Conservation (phyloP, 2,329 filamentous ascomycete species). For the Thielaviopsis populi region DNA sequence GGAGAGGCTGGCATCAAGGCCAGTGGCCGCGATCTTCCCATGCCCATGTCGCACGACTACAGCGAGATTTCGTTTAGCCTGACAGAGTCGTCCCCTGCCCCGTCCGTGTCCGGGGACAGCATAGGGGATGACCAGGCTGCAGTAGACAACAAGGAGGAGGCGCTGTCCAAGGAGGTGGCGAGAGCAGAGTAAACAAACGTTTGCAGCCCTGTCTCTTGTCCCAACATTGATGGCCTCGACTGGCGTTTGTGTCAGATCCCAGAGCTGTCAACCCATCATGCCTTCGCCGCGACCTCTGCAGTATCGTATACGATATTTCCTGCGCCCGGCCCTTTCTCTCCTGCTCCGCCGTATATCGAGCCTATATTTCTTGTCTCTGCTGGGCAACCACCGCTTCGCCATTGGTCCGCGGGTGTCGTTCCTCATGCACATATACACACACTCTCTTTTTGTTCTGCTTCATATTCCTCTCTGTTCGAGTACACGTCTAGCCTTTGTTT, state of each 20-base stretch:
- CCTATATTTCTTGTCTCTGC: neutral
- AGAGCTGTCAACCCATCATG: too few relatives aligned
- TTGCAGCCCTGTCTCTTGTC: neutral
- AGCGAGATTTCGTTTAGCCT: conserved; percentile 13
- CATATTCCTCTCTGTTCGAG: too few relatives aligned
- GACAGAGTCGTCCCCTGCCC: conserved; percentile 5
- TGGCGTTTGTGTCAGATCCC: too few relatives aligned
- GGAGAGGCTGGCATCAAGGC: neutral
- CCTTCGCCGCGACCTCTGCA: neutral
- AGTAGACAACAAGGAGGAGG: neutral
- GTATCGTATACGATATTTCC: neutral
- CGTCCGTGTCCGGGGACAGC: neutral
- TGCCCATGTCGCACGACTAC: conserved; percentile 11
- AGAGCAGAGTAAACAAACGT: neutral
- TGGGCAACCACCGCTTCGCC: too few relatives aligned
- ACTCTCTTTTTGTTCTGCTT: neutral
- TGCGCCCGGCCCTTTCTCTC: neutral
- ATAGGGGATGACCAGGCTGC: neutral
- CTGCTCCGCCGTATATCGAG: neutral
- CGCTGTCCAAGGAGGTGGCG: neutral
- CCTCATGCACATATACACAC: neutral
- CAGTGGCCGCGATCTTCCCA: conserved; percentile 4
- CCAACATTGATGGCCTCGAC: too few relatives aligned
- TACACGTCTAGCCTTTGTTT: neutral
- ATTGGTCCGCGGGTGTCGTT: neutral